A percentile compares a stretch with the other conserved stretches of the same genome.
phyloP scores from a whole-genome alignment of 1,139 yeast genomes.

The Suhomyces taliae region DNA sequence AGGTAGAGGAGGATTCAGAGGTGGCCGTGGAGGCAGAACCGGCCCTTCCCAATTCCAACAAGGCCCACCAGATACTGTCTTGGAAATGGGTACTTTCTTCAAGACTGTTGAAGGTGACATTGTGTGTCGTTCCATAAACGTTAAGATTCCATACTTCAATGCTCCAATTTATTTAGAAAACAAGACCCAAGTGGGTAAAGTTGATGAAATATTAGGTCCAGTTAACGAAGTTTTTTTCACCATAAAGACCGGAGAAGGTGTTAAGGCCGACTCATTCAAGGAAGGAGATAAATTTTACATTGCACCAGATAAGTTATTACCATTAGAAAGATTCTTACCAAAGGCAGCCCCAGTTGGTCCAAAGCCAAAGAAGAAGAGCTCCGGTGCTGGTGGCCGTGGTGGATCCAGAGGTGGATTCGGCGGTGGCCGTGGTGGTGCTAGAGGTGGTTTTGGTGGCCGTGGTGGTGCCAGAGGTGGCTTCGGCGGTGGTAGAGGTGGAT shows the following conservation, averaged over 20 bases:
- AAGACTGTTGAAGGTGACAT: conserved; percentile 97
- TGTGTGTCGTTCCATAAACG: conserved; percentile 91
- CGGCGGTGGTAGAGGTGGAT: conserved; percentile 34
- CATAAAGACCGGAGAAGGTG: conserved; percentile 93
- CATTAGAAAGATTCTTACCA: conserved; percentile 93
- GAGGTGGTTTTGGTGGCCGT: conserved; percentile 47
- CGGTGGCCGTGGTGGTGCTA: conserved; percentile 35
- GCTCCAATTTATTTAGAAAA: conserved; percentile 97
- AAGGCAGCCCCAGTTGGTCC: conserved; percentile 81
- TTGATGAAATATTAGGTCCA: conserved; percentile 97
- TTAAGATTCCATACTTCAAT: conserved; percentile 95
- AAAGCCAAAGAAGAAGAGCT: conserved; percentile 73
- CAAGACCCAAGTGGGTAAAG: conserved; percentile 94
- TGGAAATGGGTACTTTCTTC: conserved; percentile 91
- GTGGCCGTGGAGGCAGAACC: conserved; percentile 40
- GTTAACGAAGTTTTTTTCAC: conserved; percentile 96
- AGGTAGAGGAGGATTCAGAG: conserved; percentile 70
- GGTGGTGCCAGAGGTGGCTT: conserved; percentile 49
- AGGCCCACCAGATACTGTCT: conserved; percentile 92
- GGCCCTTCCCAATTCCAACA: conserved; percentile 58
- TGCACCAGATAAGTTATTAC: conserved; percentile 92
- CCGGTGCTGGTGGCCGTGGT: conserved; percentile 40
- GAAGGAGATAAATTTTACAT: conserved; percentile 95
- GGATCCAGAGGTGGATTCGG: conserved; percentile 50
- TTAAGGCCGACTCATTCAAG: conserved; percentile 88